Base-by-base conservation (phyloP, 108 stramenopile genomes). In the Cylindrotheca closterium region DNA sequence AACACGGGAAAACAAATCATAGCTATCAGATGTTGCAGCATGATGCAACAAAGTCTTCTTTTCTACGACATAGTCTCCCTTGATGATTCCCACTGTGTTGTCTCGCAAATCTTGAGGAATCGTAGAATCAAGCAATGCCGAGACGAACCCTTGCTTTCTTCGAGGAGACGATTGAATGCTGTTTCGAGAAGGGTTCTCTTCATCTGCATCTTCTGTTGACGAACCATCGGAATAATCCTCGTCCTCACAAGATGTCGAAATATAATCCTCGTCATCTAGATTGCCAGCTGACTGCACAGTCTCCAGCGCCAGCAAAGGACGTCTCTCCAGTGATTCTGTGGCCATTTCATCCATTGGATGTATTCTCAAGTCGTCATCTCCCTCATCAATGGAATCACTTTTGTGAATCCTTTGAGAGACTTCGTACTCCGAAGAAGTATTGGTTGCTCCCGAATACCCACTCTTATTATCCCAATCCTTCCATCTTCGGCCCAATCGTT, bases 11-110 rank as follows among this genome's bases (percentile, higher is more conserved):
- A 95, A 92, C 74, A 95, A 71, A 75, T 88, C 88, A 70, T 95
- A 91, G 47, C 85, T 79, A 61, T 95, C 93, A 0, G 91, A 88
- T 30, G 93, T 88, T 33, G 89, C 80, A 25, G 93, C 93, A 66
- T 92, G 90, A 69, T 89, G 81, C 55, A 95, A 57, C 37, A 95
- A 65, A 3, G 90, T 89, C 61, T 92, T 95, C 61, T 84, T 85
- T 68, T 90, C 88, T 12, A 91, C 85, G 15, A 82, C 69, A 58
- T 85, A 90, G 21, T 90, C 90, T 29, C 93, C 93, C 60, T 84
- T 91, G 61, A 91, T 80, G 30, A 91, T 89, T 12, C 88, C 88
- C 2, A 87, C 87, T 23, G 90, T 84, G 63, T 90, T 87, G 62
- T 84, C 86, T 52, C 88, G 74, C 4, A 95, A 67, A 71, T 95